Percentiles rank a stretch among this genome's conserved stretches.
Conservation (phyloP, 176 grass and related monocot genomes). For the Aegilops longissima region DNA sequence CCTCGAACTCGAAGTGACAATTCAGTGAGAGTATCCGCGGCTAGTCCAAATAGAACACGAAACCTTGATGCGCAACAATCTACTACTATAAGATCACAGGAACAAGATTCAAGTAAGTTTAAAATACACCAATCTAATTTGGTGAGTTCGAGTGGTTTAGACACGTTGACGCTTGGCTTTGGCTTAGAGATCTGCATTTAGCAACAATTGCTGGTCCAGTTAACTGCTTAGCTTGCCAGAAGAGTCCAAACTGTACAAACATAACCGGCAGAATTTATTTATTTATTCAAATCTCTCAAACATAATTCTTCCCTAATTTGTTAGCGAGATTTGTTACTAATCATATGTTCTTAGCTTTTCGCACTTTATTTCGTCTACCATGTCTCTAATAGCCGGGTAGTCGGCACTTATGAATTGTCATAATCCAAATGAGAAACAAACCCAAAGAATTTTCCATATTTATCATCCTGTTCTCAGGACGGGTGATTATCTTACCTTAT, state of each 20-base stretch:
- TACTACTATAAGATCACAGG: conserved; percentile 36
- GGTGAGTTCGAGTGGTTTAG: conserved; percentile 5
- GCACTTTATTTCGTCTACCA: background rate
- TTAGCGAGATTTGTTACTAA: background rate
- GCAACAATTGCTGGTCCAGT: background rate
- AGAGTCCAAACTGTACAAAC: background rate
- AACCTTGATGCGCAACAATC: conserved; percentile 47
- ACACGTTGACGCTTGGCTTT: conserved; percentile 9
- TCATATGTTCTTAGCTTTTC: background rate
- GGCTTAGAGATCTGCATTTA: conserved; percentile 7
- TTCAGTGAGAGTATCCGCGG: conserved; percentile 36
- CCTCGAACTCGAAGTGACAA: conserved; percentile 26
- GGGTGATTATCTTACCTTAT: conserved; percentile 32
- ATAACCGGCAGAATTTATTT: background rate
- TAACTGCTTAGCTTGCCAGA: conserved; percentile 16
- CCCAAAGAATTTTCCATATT: background rate
- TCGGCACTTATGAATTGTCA: background rate
- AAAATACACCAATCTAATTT: conserved; percentile 22
- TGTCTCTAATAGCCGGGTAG: background rate
- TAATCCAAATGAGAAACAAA: conserved; percentile 13
- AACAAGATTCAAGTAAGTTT: conserved; percentile 72
- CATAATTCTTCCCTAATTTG: conserved; percentile 1
- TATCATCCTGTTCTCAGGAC: background rate
- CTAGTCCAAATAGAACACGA: conserved; percentile 33
- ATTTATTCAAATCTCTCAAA: background rate